Evolutionary conservation across 139 green algal species (phyloP).

Genomic region (Mesostigma viride): DNA sequence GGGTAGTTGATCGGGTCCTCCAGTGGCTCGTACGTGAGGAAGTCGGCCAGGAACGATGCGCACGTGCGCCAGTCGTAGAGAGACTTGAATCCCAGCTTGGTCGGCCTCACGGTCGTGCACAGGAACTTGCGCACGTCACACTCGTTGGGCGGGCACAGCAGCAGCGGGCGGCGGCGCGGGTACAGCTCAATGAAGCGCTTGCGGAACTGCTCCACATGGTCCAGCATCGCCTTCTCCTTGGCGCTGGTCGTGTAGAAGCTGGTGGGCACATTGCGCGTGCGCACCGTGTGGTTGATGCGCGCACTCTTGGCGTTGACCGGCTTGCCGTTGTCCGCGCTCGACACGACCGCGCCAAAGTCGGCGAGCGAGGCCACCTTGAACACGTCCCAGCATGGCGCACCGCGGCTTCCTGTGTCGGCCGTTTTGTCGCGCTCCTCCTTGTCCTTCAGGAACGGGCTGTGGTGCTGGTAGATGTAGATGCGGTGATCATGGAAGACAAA

Average conservation of each 20-base stretch:
- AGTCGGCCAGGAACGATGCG: conserved; percentile 59
- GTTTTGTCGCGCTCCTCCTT: not conserved
- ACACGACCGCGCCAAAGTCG: conserved; percentile 32
- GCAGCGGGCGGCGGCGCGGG: conserved; percentile 48
- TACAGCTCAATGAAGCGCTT: conserved; percentile 57
- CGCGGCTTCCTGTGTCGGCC: no score
- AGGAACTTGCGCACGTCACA: conserved; percentile 65
- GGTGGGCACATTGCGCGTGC: conserved; percentile 10
- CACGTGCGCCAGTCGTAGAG: conserved; percentile 57
- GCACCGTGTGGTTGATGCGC: conserved; percentile 32
- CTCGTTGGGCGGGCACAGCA: conserved; percentile 64
- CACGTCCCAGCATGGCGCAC: no score
- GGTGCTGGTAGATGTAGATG: no score
- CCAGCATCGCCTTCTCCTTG: conserved; percentile 45
- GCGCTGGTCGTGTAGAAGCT: conserved; percentile 33
- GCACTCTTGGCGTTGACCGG: conserved; percentile 52
- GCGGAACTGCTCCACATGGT: conserved; percentile 48
- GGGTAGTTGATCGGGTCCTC: conserved; percentile 54
- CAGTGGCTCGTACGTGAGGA: conserved; percentile 63
- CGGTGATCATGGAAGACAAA: no score
- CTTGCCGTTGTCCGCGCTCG: conserved; percentile 35
- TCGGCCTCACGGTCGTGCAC: conserved; percentile 61
- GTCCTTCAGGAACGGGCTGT: not conserved
- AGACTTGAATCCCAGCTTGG: conserved; percentile 44
- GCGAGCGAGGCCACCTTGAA: conserved; percentile 33